These are phyloP conservation scores for Nemania sp. DNA, from an alignment of 2,329 filamentous ascomycete genomes.

Conservation along the genomic window DNA sequence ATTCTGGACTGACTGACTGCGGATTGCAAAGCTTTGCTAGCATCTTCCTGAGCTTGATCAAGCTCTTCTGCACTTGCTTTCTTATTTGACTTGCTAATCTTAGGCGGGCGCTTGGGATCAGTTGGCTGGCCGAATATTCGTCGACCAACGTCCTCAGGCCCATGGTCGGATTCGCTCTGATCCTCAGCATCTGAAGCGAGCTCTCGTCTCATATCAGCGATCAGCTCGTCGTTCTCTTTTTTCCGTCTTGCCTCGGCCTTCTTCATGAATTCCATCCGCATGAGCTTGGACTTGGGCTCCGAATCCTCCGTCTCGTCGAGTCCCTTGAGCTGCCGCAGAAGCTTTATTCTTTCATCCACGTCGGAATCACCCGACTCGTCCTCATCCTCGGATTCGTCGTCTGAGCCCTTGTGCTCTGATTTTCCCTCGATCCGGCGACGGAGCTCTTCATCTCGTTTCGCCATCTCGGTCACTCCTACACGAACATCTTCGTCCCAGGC, in stretches of 20 bases:
- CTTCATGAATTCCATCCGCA: conserved; percentile 92
- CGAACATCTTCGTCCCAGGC: conserved; percentile 90
- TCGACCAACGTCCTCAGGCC: conserved; percentile 66
- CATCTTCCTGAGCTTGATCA: conserved; percentile 47
- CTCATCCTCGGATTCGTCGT: conserved; percentile 50
- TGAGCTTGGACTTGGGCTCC: conserved; percentile 67
- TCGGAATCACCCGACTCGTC: conserved; percentile 62
- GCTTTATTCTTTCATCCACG: conserved; percentile 49
- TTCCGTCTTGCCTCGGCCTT: conserved; percentile 79
- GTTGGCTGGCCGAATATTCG: conserved; percentile 64
- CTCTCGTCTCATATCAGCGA: conserved; percentile 70
- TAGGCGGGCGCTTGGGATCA: conserved; percentile 33
- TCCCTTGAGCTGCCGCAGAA: conserved; percentile 54
- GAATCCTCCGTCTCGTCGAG: conserved; percentile 51
- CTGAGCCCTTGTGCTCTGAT: conserved; percentile 29
- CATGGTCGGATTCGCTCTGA: conserved; percentile 54
- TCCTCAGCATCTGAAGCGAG: conserved; percentile 65
- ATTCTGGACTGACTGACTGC: conserved; percentile 29
- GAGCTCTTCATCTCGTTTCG: conserved; percentile 79
- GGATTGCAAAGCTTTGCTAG: conserved; percentile 38
- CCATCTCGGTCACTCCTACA: conserved; percentile 77
- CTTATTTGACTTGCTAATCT: conserved; percentile 38
- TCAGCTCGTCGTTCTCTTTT: conserved; percentile 77
- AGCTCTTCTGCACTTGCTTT: conserved; percentile 37
- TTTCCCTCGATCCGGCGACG: conserved; percentile 78